Evolutionary conservation across 495 filamentous ascomycete genomes (phyloP).

Genomic region (Evansstolkia leycettana): DNA sequence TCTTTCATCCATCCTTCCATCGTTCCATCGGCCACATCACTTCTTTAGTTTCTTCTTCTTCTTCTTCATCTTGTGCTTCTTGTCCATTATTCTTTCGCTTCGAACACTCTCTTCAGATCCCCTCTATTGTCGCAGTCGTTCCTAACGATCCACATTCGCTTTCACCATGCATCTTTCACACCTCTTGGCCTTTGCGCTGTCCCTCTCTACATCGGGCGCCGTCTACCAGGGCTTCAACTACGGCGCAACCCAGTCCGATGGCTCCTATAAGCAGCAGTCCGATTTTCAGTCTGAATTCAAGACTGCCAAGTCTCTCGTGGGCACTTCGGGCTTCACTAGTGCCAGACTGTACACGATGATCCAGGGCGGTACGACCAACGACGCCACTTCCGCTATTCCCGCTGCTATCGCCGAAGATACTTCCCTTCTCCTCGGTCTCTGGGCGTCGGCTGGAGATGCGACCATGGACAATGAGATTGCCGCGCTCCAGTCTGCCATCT

Average conservation of each 20-base stretch:
- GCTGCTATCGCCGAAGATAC: constrained; percentile 66
- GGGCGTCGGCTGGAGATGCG: constrained; percentile 60
- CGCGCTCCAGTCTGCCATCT: constrained; percentile 52
- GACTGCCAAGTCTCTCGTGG: constrained; percentile 53
- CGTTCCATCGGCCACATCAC: no score
- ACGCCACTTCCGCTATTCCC: constrained; percentile 56
- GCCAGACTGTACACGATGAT: constrained; percentile 57
- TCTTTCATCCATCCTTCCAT: no score
- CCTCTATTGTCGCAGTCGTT: no score
- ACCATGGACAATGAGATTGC: constrained; percentile 58
- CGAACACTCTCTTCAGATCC: no score
- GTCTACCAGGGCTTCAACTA: constrained; percentile 74
- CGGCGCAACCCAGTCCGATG: constrained; percentile 50
- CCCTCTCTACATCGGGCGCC: constrained; percentile 31
- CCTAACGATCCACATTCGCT: no score
- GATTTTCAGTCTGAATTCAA: constrained; percentile 64
- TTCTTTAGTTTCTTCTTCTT: no score
- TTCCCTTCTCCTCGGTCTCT: constrained; percentile 63
- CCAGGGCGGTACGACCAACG: constrained; percentile 46
- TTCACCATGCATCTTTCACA: constrained; percentile 25
- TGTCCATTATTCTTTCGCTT: no score
- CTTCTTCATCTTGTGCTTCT: no score
- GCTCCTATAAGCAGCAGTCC: constrained; percentile 45
- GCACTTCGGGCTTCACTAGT: constrained; percentile 62
- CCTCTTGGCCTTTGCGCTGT: constrained; percentile 32